phyloP scores from a whole-genome alignment of 345 rosid genomes.

The Heritiera fomes region DNA sequence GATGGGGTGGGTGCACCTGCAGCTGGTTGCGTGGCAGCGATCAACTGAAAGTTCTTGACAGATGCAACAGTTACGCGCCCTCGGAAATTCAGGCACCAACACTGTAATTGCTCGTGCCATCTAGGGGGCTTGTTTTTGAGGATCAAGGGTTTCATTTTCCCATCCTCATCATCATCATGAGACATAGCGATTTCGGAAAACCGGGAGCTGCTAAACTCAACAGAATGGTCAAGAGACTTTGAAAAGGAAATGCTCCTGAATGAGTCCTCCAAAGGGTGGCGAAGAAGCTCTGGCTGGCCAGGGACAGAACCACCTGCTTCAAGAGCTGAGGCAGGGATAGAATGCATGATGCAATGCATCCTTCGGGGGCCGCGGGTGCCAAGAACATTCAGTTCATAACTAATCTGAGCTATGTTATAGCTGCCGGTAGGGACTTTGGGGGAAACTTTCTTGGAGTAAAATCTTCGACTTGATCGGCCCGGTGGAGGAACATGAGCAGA shows the following conservation, averaged over 20 bases:
- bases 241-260: conserved; percentile 53
- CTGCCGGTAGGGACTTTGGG: conserved; percentile 68
- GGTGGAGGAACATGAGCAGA: conserved; percentile 37
- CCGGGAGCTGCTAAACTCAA: conserved; percentile 59
- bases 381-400: conserved; percentile 60
- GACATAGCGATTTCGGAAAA: conserved; percentile 32
- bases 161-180: conserved; percentile 26
- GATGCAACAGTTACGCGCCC: conserved; percentile 73
- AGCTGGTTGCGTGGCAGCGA: conserved; percentile 46
- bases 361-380: conserved; percentile 67
- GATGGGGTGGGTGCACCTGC: conserved; percentile 42
- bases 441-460: conserved; percentile 60
- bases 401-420: conserved; percentile 57
- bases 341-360: conserved; percentile 67
- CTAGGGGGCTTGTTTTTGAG: conserved; percentile 66
- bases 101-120: conserved; percentile 71
- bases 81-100: conserved; percentile 66
- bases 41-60: conserved; percentile 66
- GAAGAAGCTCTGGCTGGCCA: conserved; percentile 54
- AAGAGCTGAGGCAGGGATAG: conserved; percentile 56
- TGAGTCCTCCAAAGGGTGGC: conserved; percentile 49
- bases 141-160: conserved; percentile 45
- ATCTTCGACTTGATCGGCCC: conserved; percentile 51
- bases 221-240: conserved; percentile 45
- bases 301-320: conserved; percentile 58